Evolutionary conservation across 768 basidiomycete genomes (phyloP).

Genomic region (Suillus decipiens): DNA sequence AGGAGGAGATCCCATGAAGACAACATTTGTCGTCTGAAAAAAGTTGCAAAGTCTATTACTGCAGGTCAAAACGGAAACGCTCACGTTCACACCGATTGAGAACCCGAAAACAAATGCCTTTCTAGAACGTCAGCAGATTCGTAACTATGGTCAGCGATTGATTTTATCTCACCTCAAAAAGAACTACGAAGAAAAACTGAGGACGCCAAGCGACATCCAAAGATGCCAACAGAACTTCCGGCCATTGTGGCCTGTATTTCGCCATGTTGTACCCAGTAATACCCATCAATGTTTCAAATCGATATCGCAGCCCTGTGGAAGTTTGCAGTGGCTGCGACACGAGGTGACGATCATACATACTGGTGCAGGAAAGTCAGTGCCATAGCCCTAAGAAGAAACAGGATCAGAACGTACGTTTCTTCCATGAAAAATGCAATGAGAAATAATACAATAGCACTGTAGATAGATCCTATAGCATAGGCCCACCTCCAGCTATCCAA

Average conservation of each 20-base stretch:
- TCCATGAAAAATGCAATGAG: conserved; percentile 49
- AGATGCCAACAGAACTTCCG: conserved; percentile 32
- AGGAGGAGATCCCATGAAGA: conserved; percentile 49
- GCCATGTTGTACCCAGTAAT: conserved; percentile 48
- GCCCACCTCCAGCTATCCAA: conserved; percentile 47
- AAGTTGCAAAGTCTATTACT: neutral
- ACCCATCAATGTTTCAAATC: conserved; percentile 49
- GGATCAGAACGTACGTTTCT: conserved; percentile 42
- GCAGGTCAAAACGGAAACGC: conserved; percentile 6
- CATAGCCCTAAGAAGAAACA: neutral
- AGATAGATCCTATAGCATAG: conserved; percentile 53
- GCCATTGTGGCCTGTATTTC: conserved; percentile 46
- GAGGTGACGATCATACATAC: conserved; percentile 48
- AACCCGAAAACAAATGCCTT: conserved; percentile 51
- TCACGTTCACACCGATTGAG: conserved; percentile 46
- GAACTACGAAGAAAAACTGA: conserved; percentile 40
- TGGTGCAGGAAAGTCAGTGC: conserved; percentile 19
- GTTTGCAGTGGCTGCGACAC: conserved; percentile 17
- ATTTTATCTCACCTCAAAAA: conserved; percentile 38
- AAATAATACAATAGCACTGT: conserved; percentile 44
- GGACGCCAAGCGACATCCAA: conserved; percentile 51
- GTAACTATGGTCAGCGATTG: neutral
- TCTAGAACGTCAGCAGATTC: conserved; percentile 3
- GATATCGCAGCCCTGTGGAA: conserved; percentile 37
- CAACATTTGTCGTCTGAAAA: conserved; percentile 53